phyloP scores from a whole-genome alignment of 2,329 filamentous ascomycete genomes.

The Phaeosphaeriaceae sp. region DNA sequence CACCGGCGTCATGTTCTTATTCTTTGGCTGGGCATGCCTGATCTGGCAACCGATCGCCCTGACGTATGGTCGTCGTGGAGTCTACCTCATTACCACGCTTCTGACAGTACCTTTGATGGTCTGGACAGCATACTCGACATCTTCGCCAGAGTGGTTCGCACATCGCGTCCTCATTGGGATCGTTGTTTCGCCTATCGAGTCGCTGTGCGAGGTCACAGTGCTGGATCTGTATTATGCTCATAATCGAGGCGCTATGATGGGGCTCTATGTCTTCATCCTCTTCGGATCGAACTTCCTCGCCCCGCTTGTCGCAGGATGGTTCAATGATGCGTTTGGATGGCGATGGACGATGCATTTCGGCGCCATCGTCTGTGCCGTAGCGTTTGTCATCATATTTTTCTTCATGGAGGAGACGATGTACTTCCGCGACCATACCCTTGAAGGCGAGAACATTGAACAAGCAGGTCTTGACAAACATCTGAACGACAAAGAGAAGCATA shows the following conservation, averaged over 20 bases:
- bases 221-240: conserved; percentile 4
- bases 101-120: not conserved
- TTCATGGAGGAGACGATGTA: conserved; percentile 6
- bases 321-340: not conserved
- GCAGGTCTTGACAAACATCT: not conserved
- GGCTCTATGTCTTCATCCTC: not conserved
- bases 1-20: conserved; percentile 5
- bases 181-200: not conserved
- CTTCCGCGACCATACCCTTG: not conserved
- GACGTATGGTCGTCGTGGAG: conserved; percentile 2
- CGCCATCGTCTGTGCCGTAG: not conserved
- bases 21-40: conserved; percentile 4
- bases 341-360: not conserved
- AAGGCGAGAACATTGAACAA: not conserved
- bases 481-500: not conserved
- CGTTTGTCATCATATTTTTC: not conserved
- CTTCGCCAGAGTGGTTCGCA: conserved; percentile 1
- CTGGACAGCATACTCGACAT: conserved; percentile 3
- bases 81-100: conserved; percentile 1
- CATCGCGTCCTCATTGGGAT: not conserved
- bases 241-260: conserved; percentile 3
- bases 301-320: not conserved
- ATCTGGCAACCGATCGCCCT: conserved; percentile 9
- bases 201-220: conserved; percentile 2
- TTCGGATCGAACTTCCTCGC: not conserved